Evolutionary conservation across 495 filamentous ascomycete species (phyloP), one percentile per base, ranked within the genome.

Genomic region (Ramalina intermedia): DNA sequence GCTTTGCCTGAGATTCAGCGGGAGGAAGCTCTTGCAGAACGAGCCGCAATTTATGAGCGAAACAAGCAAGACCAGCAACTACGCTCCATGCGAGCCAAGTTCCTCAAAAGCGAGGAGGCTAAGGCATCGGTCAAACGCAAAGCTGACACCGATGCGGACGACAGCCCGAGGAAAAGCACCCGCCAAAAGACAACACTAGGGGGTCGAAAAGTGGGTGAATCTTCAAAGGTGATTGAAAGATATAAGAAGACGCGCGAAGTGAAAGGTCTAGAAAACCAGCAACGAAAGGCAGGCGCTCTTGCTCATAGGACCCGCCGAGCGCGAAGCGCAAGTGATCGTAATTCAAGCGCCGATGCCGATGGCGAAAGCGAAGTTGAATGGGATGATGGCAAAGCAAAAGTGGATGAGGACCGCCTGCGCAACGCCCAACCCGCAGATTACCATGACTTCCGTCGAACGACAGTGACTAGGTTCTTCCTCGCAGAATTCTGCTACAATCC

Each of bases 401-500:
- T 43, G 13, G 63, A 69, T 9, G 56, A 63, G 16, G 65, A 66
- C 39, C 62, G 69, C n/a, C 65, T 67, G 4, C 73, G 69, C 41
- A 70, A 78, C 39, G 75, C 81, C 43, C 70, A 70, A 18, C 81
- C 76, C 12, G 79, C 84, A 12, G 78, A 80, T 11, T 70, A 94
- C n/a, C 67, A 72, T 2, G 87, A 98, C 58, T 73, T 93, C 52
- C 82, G 95, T 56, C 79, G 83, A 42, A 74, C 85, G 50, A 79
- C 85, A 49, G 71, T 98, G 50, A 85, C 89, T 18, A 76, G 93
- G 33, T 78, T 68, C 51, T 81, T 84, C 55, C 88, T 96, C 55
- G 80, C 80, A 5, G 76, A 85, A 58, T 81, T 94, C 38, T 93
- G 85, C 68, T 95, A 91, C 68, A 85, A 85, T 52, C 91, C 91